Evolutionary conservation across 1,139 yeast genomes (phyloP).

Genomic region (Yamadazyma atlantica): DNA sequence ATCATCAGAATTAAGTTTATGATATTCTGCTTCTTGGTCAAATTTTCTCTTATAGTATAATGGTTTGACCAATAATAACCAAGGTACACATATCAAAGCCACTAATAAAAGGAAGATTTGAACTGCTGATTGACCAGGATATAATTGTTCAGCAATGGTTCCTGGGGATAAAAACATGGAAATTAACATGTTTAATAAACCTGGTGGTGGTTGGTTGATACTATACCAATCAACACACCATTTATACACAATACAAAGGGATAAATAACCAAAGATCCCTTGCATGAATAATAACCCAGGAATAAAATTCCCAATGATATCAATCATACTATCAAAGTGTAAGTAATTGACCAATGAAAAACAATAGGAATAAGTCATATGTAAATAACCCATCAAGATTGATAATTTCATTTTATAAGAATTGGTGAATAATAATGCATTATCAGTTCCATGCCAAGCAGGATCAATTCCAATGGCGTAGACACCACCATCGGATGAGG

Average conservation of each 20-base stretch:
- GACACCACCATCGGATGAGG: conserved; percentile 50
- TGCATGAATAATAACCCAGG: conserved; percentile 84
- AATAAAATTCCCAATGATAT: conserved; percentile 72
- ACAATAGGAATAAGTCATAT: conserved; percentile 72
- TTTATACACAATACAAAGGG: conserved; percentile 70
- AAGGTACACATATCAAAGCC: conserved; percentile 76
- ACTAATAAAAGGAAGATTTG: conserved; percentile 59
- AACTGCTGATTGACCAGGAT: conserved; percentile 59
- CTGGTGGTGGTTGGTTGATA: conserved; percentile 72
- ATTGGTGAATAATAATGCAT: conserved; percentile 68
- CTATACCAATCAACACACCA: conserved; percentile 79
- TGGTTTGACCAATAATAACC: conserved; percentile 71
- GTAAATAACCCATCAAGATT: conserved; percentile 74
- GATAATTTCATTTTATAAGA: conserved; percentile 83
- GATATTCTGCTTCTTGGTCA: conserved; percentile 41
- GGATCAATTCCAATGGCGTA: conserved; percentile 72
- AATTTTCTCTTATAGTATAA: conserved; percentile 44
- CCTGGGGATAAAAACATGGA: conserved; percentile 83
- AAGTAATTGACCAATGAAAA: conserved; percentile 68
- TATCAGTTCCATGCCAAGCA: conserved; percentile 83
- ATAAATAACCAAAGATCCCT: conserved; percentile 76
- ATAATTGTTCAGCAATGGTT: conserved; percentile 62
- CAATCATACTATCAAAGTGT: conserved; percentile 58
- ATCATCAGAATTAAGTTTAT: conserved; percentile 26
- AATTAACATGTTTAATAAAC: conserved; percentile 76